These are phyloP conservation scores for Naganishia vaughanmartiniae DNA, from an alignment of 768 basidiomycete species.

Conservation along the genomic window DNA sequence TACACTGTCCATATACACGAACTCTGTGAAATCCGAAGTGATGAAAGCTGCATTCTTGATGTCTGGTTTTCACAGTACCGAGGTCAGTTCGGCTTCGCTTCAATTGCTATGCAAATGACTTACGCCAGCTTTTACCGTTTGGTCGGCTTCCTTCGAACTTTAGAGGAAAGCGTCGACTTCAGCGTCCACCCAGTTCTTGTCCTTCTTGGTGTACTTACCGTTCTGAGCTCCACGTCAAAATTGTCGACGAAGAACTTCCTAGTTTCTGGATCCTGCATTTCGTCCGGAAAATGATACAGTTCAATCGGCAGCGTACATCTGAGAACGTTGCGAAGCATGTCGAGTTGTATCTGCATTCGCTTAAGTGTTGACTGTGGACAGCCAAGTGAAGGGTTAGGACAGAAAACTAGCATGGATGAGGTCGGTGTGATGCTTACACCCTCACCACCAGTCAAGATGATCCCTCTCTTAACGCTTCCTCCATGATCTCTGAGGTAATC, in stretches of 20 bases:
- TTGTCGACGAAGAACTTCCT: slow-evolving; percentile 39
- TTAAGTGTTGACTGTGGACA: slow-evolving; percentile 46
- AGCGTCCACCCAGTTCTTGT: slow-evolving; percentile 15
- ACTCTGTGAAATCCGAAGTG: slow-evolving; percentile 46
- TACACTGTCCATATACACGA: slow-evolving; percentile 49
- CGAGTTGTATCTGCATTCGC: slow-evolving; percentile 49
- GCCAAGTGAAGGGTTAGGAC: background rate
- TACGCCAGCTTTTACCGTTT: slow-evolving; percentile 45
- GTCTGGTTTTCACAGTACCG: slow-evolving; percentile 11
- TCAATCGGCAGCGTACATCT: slow-evolving; percentile 53
- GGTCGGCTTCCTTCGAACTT: slow-evolving; percentile 18
- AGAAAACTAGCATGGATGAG: too few relatives aligned
- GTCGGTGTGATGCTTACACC: too few relatives aligned
- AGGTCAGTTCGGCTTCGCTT: background rate
- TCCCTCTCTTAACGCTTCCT: slow-evolving; percentile 35
- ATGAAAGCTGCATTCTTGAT: slow-evolving; percentile 50
- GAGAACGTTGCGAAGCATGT: slow-evolving; percentile 52
- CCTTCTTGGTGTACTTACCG: slow-evolving; percentile 32
- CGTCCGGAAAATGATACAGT: slow-evolving; percentile 54
- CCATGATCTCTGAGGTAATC: slow-evolving; percentile 29
- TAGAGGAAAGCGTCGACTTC: background rate
- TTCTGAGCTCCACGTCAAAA: slow-evolving; percentile 47
- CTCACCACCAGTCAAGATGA: slow-evolving; percentile 46
- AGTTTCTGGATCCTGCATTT: slow-evolving; percentile 44
- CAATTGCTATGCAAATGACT: background rate